Base-by-base conservation (phyloP, 352 stramenopile genomes). In the Pythium plurisporium region DNA sequence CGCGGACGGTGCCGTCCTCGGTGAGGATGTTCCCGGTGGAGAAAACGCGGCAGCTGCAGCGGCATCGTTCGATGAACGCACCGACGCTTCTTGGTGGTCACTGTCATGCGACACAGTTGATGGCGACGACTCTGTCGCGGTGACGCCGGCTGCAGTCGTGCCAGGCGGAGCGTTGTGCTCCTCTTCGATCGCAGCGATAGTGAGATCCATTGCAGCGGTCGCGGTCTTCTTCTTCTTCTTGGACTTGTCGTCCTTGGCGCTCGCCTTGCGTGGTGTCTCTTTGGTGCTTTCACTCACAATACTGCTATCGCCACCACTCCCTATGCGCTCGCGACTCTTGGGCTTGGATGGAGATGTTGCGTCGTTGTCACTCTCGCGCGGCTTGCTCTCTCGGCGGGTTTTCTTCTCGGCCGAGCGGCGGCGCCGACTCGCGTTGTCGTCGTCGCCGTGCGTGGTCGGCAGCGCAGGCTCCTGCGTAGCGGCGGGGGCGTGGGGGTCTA, bases 171-270 rank as follows among this genome's bases (percentile, higher is more conserved):
- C 22, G 33, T 42, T 5, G 17, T 48, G 14, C 31, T 63, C 55
- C 37, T 63, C 55, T 17, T 50, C 46, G 29, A 57, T 52, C 4
- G 37, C 55, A 9, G 36, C 46, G 55, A 51, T 56, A 15, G 42
- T 56, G 20, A 57, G 37, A 6, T 63, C 46, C 55, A 63, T 63
- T 26, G 37, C 37, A 14, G 34, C 19, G 20, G 23, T 27, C 7
- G 45, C 25, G 25, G 44, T 10, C 33, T 63, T 63, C 29, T 63
- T 63, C 55, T 63, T 63, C 31, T 60, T 60, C 20, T 54, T 55
- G 54, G 7, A 10, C 41, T 53, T 61, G 54, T 40, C 33, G 27
- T 55, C 41, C 5, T 59, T 31, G 31, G 41, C 20, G 6, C 19
- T 20, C 22, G 11, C 5, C 11, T 5, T 42, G 15, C 8, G 6